phyloP scores from a whole-genome alignment of 768 basidiomycete genomes.

The Daedaleopsis sinensis region DNA sequence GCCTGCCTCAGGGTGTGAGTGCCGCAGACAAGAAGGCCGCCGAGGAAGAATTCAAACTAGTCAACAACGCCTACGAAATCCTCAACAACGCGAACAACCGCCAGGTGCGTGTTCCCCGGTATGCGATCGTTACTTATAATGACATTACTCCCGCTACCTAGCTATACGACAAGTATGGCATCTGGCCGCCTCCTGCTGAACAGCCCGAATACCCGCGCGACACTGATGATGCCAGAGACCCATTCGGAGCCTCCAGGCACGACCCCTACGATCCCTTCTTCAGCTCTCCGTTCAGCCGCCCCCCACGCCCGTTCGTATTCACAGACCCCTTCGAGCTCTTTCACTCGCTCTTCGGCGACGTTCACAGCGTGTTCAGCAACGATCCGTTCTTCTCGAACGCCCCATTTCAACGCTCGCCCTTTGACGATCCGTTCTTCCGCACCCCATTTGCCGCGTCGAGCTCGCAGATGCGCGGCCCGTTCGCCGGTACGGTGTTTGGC shows the following conservation, averaged over 20 bases:
- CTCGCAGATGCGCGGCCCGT: background rate
- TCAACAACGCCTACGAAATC: constrained; percentile 81
- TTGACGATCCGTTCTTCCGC: constrained; percentile 21
- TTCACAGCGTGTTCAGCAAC: constrained; percentile 30
- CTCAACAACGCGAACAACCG: constrained; percentile 64
- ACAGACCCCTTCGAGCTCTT: constrained; percentile 80
- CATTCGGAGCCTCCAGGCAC: constrained; percentile 19
- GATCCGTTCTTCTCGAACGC: constrained; percentile 39
- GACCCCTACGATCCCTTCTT: constrained; percentile 48
- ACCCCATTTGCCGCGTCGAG: background rate
- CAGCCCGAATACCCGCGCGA: constrained; percentile 19
- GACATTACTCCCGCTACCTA: constrained; percentile 28
- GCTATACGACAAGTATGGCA: constrained; percentile 71
- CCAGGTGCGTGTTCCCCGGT: constrained; percentile 38
- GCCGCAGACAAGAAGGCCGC: constrained; percentile 58
- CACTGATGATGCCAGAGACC: constrained; percentile 1
- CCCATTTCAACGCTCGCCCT: constrained; percentile 15
- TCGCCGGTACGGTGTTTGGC: constrained; percentile 14
- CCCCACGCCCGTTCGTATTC: constrained; percentile 45
- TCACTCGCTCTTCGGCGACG: constrained; percentile 66
- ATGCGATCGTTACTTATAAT: background rate
- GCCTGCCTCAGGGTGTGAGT: constrained; percentile 59
- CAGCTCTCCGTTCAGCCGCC: constrained; percentile 33
- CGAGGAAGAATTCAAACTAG: constrained; percentile 65
- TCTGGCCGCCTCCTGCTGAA: constrained; percentile 64